Evolutionary conservation across 202 grass and related monocot genomes (phyloP).

Genomic region (Saccharum hybrid): DNA sequence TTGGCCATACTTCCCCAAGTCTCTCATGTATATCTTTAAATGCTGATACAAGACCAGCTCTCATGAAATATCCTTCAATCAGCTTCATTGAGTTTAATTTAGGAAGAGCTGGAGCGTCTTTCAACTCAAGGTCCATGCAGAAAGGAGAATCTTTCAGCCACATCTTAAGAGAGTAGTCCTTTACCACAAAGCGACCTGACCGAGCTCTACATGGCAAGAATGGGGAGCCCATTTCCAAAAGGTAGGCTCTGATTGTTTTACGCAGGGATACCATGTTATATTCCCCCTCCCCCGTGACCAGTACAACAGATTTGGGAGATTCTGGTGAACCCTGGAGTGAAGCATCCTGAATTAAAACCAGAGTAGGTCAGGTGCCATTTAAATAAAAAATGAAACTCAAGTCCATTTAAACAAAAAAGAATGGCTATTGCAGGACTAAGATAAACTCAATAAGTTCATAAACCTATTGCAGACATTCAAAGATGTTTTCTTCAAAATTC

Average conservation of each 20-base stretch:
- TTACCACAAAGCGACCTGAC: conserved; percentile 73
- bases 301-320: conserved; percentile 87
- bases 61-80: conserved; percentile 89
- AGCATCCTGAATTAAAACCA: conserved; percentile 71
- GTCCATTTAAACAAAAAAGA: background rate
- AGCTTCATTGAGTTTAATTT: conserved; percentile 80
- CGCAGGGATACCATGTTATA: conserved; percentile 92
- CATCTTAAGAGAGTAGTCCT: conserved; percentile 87
- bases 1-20: conserved; percentile 83
- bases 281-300: conserved; percentile 90
- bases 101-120: conserved; percentile 72
- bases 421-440: background rate
- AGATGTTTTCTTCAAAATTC: background rate
- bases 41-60: conserved; percentile 76
- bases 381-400: too few species aligned
- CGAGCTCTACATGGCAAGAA: conserved; percentile 79
- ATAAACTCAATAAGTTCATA: background rate
- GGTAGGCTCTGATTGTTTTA: conserved; percentile 86
- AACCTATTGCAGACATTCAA: conserved; percentile 13
- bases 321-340: conserved; percentile 87
- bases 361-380: background rate
- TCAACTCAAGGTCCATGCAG: conserved; percentile 90
- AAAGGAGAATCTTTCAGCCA: conserved; percentile 95
- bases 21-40: conserved; percentile 89
- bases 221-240: conserved; percentile 92